Conservation (phyloP, 2,329 filamentous ascomycete species). For the Thielaviopsis ethacetica region DNA sequence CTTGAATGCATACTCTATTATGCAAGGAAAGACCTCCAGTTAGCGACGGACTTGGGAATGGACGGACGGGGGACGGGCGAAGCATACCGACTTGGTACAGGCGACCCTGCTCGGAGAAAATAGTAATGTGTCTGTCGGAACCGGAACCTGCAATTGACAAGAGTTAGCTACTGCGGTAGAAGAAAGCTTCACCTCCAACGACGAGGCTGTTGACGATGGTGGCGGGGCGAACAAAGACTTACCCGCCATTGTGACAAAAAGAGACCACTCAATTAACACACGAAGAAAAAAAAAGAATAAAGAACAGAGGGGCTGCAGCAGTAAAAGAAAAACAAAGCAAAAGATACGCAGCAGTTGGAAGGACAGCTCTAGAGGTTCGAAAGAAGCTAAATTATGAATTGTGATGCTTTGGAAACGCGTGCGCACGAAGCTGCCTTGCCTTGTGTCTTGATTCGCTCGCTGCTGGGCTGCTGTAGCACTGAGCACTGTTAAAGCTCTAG, state of each 20-base stretch:
- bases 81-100: conserved; percentile 96
- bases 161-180: neutral
- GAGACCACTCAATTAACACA: neutral
- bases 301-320: conserved; percentile 1
- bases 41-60: neutral
- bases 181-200: neutral
- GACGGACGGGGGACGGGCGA: conserved; percentile 16
- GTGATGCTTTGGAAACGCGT: conserved; percentile 4
- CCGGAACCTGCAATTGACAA: conserved; percentile 32
- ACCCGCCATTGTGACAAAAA: conserved; percentile 11
- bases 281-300: neutral
- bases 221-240: conserved; percentile 6
- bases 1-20: conserved; percentile 99
- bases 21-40: neutral
- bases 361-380: neutral
- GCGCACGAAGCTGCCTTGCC: conserved; percentile 10
- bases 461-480: conserved; percentile 3
- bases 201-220: neutral
- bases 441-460: neutral
- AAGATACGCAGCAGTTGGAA: neutral
- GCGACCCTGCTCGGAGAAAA: conserved; percentile 97
- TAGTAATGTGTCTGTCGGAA: conserved; percentile 98
- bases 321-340: neutral
- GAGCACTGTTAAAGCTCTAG: conserved; percentile 1
- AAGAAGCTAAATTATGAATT: neutral